Percentiles rank a stretch among this genome's conserved stretches.
Evolutionary conservation across 345 rosid species (phyloP).

Genomic region (Carallia pectinifolia): DNA sequence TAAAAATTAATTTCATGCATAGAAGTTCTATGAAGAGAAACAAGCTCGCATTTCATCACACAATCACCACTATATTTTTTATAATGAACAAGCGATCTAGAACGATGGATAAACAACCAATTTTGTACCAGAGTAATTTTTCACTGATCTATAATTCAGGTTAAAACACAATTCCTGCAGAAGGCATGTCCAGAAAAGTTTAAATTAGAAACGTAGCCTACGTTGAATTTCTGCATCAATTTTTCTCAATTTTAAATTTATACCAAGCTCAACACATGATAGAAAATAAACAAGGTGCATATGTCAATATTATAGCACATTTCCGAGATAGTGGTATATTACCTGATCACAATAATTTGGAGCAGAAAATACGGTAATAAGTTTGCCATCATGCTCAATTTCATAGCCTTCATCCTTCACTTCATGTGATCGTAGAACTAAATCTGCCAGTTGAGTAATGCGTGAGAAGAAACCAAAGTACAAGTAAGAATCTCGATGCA

Average conservation of each 20-base stretch:
- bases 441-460: slow-evolving; percentile 44
- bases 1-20: no score
- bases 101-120: no score
- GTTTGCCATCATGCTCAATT: slow-evolving; percentile 95
- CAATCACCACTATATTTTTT: no score
- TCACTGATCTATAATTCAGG: no score
- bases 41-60: no score
- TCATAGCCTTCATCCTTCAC: slow-evolving; percentile 98
- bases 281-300: background rate
- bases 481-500: background rate
- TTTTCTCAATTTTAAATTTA: no score
- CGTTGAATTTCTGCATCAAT: no score
- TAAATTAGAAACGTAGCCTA: background rate
- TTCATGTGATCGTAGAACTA: slow-evolving; percentile 92
- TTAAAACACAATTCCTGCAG: no score
- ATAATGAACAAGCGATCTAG: no score
- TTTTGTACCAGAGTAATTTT: no score
- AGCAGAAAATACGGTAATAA: slow-evolving; percentile 93
- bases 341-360: slow-evolving; percentile 99
- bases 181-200: no score
- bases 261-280: background rate
- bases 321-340: slow-evolving; percentile 3
- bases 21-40: no score
- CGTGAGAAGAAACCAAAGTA: slow-evolving; percentile 16
- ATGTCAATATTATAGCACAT: background rate